Base-by-base conservation (phyloP, 805 yeast species). In the Pichia kluyveri region DNA sequence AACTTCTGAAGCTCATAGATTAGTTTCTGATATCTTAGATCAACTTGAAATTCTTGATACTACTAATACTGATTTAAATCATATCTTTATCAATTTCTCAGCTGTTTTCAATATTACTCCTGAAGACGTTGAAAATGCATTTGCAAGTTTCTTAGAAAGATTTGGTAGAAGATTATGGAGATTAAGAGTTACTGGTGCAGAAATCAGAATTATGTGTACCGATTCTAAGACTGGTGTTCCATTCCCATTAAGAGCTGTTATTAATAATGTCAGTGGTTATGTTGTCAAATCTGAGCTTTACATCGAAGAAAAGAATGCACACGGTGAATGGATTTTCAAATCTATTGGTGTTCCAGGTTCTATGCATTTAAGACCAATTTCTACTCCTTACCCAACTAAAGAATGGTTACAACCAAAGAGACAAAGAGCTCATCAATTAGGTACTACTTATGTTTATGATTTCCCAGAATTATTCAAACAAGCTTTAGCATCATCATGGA, bases 381-480 rank as follows among this genome's bases (percentile, higher is more conserved):
- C 90, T 43, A 87, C 97, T 45, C 96, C 97, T 44, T 95, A 93
- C 65, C 95, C 98, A 50, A 96, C 95, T 32, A 93, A 93, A 75
- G 99, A 93, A 71, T 90, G 95, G 72, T 77, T 93, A 61, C 99
- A 93, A 73, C 97, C 98, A 60, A 93, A 93, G 70, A 88, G 99
- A 71, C 95, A 95, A 75, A 86, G 84, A 73, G 99, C 99, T 44
- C 98, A 93, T 69, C 76, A 87, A 60, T 85, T 93, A 90, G 99
- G 99, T 54, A 93, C 99, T 18, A 90, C 99, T 11, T 93, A 88
- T 63, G 96, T 88, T 44, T 93, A 95, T 62, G 99, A 93, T 69
- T 95, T 93, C 93, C 99, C 99, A 46, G 99, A 93, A 66, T 72
- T 93, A 61, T 93, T 95, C 84, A 86, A 90, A 61, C 97, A 93